Evolutionary conservation across 148 eudicot genomes (phyloP), one percentile per base, ranked within the genome.

Genomic region (Diospyros kaki): DNA sequence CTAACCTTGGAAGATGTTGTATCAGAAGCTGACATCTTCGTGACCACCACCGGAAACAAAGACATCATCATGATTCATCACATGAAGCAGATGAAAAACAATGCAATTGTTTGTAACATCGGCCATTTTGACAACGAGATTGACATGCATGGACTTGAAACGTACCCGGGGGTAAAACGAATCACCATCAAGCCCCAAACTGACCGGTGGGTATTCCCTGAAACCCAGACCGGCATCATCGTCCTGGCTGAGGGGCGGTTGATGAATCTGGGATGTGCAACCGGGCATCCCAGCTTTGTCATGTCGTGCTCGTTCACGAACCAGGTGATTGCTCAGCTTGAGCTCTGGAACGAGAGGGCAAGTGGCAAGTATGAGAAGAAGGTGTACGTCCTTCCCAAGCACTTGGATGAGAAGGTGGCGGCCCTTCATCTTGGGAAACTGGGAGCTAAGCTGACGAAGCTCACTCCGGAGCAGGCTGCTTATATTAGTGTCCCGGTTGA

Each of bases 301-400:
- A 91, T 91, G 97, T 91, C 97, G 0, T 91, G 97, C 87, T 91
- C 97, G 1, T 89, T 91, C 87, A 91, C 97, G 53, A 91, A 91
- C 85, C 93, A 91, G 68, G 89, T 89, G 13, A 91, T 91, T 67
- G 97, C 93, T 38, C 97, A 91, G 84, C 97, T 91, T 2, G 97
- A 89, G 89, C 75, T 91, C 45, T 91, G 97, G 97, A 91, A 87
- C 3, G 58, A 53, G 58, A 53, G 12, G 12, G 11, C 8, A 6
- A 53, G 12, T 53, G 58, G 58, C 58, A 53, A 53, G 58, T 53
- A 53, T 53, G 58, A 53, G 12, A 53, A 53, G 58, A 53, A 53
- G 58, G 58, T 53, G 58, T 53, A 6, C 11, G 12, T 53, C 11
- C 9, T 53, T 9, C 58, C 58, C 58, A 48, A 48, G 52, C 52